Conservation (phyloP, 2,329 filamentous ascomycete species). For the Eurotiales sp. region DNA sequence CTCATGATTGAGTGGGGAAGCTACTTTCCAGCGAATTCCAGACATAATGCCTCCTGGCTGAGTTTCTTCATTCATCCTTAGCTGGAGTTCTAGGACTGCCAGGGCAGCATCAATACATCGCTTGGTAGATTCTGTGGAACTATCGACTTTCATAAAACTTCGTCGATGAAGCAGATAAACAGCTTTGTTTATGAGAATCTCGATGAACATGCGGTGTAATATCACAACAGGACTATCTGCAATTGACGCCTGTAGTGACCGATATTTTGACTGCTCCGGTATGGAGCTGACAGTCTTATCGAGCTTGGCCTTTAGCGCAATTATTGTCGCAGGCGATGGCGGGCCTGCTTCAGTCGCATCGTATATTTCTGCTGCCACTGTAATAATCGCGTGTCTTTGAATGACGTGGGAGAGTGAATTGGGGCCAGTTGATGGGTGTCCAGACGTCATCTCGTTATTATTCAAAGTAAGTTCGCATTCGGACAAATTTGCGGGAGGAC, state of each 20-base stretch:
- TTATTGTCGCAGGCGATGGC: constrained; percentile 6
- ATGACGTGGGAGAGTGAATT: constrained; percentile 12
- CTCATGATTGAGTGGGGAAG: constrained; percentile 11
- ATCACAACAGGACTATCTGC: constrained; percentile 9
- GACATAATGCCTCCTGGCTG: constrained; percentile 13
- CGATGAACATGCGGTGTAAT: constrained; percentile 13
- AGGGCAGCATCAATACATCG: constrained; percentile 34
- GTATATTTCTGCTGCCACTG: constrained; percentile 13
- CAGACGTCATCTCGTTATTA: constrained; percentile 1
- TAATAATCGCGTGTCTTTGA: constrained; percentile 9
- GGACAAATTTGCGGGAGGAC: constrained; percentile 4
- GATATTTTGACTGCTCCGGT: constrained; percentile 5
- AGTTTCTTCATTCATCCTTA: constrained; percentile 30
- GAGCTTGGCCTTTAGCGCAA: constrained; percentile 8
- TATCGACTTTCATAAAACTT: constrained; percentile 13
- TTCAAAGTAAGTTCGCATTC: constrained; percentile 2
- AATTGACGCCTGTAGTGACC: constrained; percentile 11
- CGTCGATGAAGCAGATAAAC: constrained; percentile 14
- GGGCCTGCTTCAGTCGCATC: constrained; percentile 6
- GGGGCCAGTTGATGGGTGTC: constrained; percentile 2
- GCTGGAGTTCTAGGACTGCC: constrained; percentile 61
- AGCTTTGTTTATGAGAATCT: constrained; percentile 16
- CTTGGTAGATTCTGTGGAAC: background rate
- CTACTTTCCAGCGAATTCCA: constrained; percentile 12
- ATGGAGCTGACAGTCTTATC: constrained; percentile 12